A percentile compares a stretch with the other conserved stretches of the same genome.
phyloP scores from a whole-genome alignment of 139 green algal genomes.

The Picochlorum sp. region DNA sequence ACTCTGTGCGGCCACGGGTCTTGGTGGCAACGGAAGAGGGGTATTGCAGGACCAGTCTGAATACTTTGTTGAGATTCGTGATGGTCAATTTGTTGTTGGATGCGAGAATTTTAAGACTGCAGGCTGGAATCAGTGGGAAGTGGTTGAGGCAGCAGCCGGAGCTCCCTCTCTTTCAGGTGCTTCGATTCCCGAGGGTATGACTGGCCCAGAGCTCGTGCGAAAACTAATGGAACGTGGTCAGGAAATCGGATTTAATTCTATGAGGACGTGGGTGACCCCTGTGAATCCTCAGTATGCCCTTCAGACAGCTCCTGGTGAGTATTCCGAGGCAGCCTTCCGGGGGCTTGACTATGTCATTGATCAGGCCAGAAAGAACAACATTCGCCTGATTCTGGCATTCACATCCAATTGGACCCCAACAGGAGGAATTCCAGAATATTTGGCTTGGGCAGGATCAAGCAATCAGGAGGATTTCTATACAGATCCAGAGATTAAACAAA shows the following conservation, averaged over 20 bases:
- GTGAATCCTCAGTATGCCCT: conserved; percentile 32
- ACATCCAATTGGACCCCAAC: conserved; percentile 46
- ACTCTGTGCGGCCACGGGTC: neutral
- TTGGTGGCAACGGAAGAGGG: neutral
- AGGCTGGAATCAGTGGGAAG: conserved; percentile 36
- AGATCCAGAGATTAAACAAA: conserved; percentile 17
- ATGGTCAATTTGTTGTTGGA: conserved; percentile 25
- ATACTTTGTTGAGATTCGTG: conserved; percentile 22
- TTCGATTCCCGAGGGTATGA: conserved; percentile 30
- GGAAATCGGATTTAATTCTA: conserved; percentile 28
- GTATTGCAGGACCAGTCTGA: neutral
- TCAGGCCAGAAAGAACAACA: conserved; percentile 31
- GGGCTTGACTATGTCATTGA: conserved; percentile 51
- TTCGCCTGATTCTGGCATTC: conserved; percentile 45
- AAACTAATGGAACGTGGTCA: conserved; percentile 23
- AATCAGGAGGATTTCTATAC: conserved; percentile 41
- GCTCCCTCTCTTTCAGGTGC: conserved; percentile 36
- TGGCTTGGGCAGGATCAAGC: conserved; percentile 24
- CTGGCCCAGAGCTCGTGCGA: conserved; percentile 36
- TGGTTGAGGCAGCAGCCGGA: conserved; percentile 45
- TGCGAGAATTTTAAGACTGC: conserved; percentile 21
- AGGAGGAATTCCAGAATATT: conserved; percentile 36
- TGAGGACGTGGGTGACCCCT: conserved; percentile 33
- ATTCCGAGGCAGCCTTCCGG: conserved; percentile 35
- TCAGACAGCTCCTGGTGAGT: conserved; percentile 33